A percentile compares a stretch with the other conserved stretches of the same genome.
Evolutionary conservation across 305 asterid genomes (phyloP).

Genomic region (Andrographis paniculata): DNA sequence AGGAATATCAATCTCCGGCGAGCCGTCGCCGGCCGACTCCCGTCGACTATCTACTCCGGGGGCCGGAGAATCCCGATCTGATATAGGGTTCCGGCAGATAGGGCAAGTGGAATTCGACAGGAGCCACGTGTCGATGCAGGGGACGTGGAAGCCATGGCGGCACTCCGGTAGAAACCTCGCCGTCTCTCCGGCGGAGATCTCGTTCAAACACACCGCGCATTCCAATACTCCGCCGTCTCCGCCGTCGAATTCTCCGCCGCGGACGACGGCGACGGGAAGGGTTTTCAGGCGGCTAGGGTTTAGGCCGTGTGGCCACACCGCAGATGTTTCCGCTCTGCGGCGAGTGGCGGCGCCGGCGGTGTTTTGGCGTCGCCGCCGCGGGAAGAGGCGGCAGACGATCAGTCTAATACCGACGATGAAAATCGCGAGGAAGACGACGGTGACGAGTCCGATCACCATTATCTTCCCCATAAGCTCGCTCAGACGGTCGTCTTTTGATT

Average conservation of each 20-base stretch:
- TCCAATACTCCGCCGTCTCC: slow-evolving; percentile 27
- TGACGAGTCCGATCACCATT: not conserved
- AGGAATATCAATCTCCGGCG: no score
- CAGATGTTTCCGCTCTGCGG: not conserved
- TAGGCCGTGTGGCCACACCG: slow-evolving; percentile 30
- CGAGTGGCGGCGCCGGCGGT: not conserved
- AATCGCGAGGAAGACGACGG: not conserved
- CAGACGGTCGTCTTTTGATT: no score
- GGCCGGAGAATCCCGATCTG: slow-evolving; percentile 16
- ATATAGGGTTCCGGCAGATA: slow-evolving; percentile 38
- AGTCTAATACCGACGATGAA: not conserved
- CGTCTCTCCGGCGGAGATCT: slow-evolving; percentile 5
- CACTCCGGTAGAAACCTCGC: slow-evolving; percentile 45
- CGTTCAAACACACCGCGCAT: slow-evolving; percentile 46
- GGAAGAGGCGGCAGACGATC: not conserved
- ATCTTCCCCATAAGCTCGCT: not conserved
- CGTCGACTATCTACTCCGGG: not conserved
- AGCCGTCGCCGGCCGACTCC: no score
- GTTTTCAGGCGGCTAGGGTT: slow-evolving; percentile 33
- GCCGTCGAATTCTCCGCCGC: slow-evolving; percentile 21
- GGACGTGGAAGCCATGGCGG: slow-evolving; percentile 57
- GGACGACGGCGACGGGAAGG: slow-evolving; percentile 32
- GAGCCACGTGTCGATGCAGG: slow-evolving; percentile 61
- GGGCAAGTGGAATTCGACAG: slow-evolving; percentile 58
- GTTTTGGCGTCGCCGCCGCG: not conserved